Evolutionary conservation across 352 stramenopile genomes (phyloP).

Genomic region (Globisporangium solare): DNA sequence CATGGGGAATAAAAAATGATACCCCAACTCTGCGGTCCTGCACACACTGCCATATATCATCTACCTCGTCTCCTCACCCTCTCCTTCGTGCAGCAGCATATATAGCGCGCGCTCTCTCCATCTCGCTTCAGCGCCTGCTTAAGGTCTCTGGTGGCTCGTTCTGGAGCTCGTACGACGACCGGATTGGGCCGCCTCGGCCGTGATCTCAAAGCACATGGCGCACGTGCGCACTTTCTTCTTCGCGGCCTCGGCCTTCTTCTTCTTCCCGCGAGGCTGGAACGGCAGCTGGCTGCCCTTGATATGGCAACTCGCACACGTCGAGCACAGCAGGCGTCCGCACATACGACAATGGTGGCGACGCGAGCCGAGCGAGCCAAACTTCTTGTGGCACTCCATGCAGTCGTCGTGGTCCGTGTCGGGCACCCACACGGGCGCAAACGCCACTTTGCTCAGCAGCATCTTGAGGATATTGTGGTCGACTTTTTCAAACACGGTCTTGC

Average conservation of each 20-base stretch:
- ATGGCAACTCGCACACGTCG: slow-evolving; percentile 35
- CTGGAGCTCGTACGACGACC: neutral
- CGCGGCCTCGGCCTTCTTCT: slow-evolving; percentile 45
- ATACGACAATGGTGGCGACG: slow-evolving; percentile 59
- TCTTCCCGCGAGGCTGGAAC: slow-evolving; percentile 47
- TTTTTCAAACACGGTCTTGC: slow-evolving; percentile 67
- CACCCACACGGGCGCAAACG: slow-evolving; percentile 44
- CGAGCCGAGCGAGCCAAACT: slow-evolving; percentile 32
- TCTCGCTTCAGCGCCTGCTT: neutral
- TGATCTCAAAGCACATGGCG: slow-evolving; percentile 62
- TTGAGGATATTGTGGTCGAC: slow-evolving; percentile 34
- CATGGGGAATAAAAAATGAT: neutral
- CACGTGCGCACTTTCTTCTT: slow-evolving; percentile 66
- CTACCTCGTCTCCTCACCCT: neutral
- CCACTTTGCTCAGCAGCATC: slow-evolving; percentile 48
- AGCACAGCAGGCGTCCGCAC: slow-evolving; percentile 52
- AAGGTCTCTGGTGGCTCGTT: neutral
- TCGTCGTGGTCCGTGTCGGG: slow-evolving; percentile 32
- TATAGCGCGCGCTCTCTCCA: too few species aligned
- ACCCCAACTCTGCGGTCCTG: neutral
- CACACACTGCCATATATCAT: neutral
- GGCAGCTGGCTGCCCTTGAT: slow-evolving; percentile 30
- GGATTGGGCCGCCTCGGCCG: neutral
- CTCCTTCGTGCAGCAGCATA: neutral
- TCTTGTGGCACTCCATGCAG: slow-evolving; percentile 64